A percentile compares a stretch with the other conserved stretches of the same genome.
These are phyloP conservation scores for Pittosporum tobira DNA, from an alignment of 129 eudicot genomes.

Conservation along the genomic window DNA sequence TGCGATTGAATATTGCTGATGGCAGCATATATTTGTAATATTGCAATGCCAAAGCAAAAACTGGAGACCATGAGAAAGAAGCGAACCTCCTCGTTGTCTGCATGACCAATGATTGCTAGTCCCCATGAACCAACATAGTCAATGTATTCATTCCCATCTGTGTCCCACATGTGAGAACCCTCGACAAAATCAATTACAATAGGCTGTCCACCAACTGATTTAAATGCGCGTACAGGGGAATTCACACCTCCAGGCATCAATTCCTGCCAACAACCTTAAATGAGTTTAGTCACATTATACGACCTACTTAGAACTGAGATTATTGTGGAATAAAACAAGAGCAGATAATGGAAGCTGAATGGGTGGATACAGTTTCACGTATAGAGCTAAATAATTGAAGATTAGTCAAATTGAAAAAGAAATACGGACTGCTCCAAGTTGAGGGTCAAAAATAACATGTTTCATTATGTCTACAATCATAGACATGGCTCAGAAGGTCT, in stretches of 20 bases:
- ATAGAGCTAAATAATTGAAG: background rate
- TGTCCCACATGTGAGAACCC: conserved; percentile 88
- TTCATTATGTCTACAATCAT: too few species aligned
- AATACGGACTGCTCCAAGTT: too few species aligned
- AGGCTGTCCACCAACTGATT: conserved; percentile 94
- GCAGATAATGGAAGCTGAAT: background rate
- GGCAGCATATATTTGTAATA: background rate
- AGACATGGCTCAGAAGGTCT: too few species aligned
- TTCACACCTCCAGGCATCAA: conserved; percentile 97
- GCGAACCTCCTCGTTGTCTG: conserved; percentile 77
- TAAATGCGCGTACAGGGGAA: conserved; percentile 92
- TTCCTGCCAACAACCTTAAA: conserved; percentile 38
- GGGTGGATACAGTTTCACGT: background rate
- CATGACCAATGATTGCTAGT: conserved; percentile 88
- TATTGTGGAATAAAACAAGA: too few species aligned
- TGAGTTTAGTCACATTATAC: too few species aligned
- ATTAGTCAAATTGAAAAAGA: background rate
- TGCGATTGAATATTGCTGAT: too few species aligned
- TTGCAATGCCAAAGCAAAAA: background rate
- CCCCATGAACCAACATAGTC: conserved; percentile 98
- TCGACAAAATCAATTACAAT: conserved; percentile 71
- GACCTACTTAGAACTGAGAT: too few species aligned
- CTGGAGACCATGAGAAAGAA: background rate
- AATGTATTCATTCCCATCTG: conserved; percentile 83
- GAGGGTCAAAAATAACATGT: too few species aligned